phyloP scores from a whole-genome alignment of 495 filamentous ascomycete species.

The Annulohypoxylon stygium region DNA sequence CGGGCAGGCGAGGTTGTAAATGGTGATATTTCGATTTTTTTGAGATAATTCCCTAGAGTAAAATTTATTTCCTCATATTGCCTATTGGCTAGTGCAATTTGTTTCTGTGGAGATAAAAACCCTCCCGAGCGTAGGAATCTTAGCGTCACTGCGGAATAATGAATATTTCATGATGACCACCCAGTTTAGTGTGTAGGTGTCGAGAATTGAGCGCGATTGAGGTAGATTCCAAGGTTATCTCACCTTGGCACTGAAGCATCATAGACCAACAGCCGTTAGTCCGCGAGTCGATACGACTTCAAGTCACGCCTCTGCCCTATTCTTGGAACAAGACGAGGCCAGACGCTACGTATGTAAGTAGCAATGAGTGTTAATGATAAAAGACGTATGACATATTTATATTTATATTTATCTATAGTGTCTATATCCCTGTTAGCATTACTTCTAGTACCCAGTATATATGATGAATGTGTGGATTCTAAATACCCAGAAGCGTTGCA shows the following conservation, averaged over 20 bases:
- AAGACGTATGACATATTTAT: not conserved
- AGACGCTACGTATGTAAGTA: not conserved
- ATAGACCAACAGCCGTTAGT: not conserved
- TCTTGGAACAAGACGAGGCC: not conserved
- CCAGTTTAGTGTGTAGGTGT: not conserved
- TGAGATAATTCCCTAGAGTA: not conserved
- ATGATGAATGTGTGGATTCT: not conserved
- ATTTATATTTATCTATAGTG: slow-evolving; percentile 14
- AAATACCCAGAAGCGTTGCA: slow-evolving; percentile 3
- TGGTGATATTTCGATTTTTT: not conserved
- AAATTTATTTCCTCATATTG: not conserved
- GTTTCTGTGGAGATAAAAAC: too few relatives aligned
- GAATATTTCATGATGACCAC: too few relatives aligned
- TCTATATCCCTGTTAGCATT: not conserved
- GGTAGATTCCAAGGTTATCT: not conserved
- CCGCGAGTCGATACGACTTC: not conserved
- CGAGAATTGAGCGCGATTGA: not conserved
- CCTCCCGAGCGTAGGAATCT: too few relatives aligned
- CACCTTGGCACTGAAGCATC: not conserved
- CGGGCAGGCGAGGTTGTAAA: slow-evolving; percentile 14
- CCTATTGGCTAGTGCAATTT: not conserved
- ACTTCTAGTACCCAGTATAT: too few relatives aligned
- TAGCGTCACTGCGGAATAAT: too few relatives aligned
- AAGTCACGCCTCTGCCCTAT: not conserved
- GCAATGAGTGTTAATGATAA: not conserved